Evolutionary conservation across 192 early-diverging fungal genomes (phyloP), one percentile per base, ranked within the genome.

Genomic region (Coemansia sp.): DNA sequence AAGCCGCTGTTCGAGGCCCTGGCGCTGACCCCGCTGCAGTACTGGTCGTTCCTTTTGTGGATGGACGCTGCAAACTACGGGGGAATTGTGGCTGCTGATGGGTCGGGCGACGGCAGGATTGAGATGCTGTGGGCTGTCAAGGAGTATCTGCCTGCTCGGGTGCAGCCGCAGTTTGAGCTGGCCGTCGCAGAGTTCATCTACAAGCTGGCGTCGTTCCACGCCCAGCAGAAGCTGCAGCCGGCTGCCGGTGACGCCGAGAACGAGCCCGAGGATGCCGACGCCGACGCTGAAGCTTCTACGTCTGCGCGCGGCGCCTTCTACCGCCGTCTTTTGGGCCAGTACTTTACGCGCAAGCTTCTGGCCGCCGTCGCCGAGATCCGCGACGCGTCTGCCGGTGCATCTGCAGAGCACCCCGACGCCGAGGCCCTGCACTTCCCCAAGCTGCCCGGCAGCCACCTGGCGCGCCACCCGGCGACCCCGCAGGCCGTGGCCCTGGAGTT

Each of bases 1-100:
- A 89, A 90, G 58, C 87, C 85, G 9, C 62, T 93, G 11, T 94
- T 96, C 70, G 83, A 86, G 59, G 76, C 82, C 34, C 51, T 98
- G 4, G 83, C 86, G 50, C 47, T 98, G 54, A 71, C 82, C 10
- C 77, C 83, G n/a, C 71, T 80, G 24, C 71, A 84, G 56, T 91
- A 86, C 56, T 98, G 91, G 89, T 81, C 86, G 25, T 82, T 86
- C 38, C 52, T 95, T 56, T 40, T 95, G 38, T 98, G 96, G 96
- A 93, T 94, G 91, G 92, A 98, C 65, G 68, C 73, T 50, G 82
- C 84, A 57, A 98, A 98, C 72, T 93, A 84, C 67, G 94, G 91
- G 14, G 76, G 70, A 8, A 67, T 73, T 23, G 77, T 61, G 14
- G 65, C 50, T 18, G 69, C 51, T 15, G 73, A 60, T 30, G 48